Evolutionary conservation across 116 monocot genomes (phyloP).

Genomic region (Cymodocea nodosa): DNA sequence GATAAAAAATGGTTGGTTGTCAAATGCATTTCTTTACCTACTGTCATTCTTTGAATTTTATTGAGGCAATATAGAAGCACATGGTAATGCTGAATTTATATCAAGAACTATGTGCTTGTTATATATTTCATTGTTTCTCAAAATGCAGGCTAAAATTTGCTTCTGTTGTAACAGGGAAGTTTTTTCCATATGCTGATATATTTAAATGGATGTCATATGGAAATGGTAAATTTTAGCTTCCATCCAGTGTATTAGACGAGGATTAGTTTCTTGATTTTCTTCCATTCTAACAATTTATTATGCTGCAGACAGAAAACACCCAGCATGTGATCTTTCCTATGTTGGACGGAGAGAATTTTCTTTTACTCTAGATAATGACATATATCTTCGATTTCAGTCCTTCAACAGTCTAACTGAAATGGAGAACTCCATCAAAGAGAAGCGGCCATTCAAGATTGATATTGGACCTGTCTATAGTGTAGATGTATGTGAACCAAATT

Average conservation of each 20-base stretch:
- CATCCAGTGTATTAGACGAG: background rate
- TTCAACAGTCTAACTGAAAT: slow-evolving; percentile 60
- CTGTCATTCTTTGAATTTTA: no score
- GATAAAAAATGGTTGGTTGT: no score
- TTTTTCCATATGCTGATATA: slow-evolving; percentile 80
- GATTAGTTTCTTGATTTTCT: background rate
- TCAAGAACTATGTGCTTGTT: no score
- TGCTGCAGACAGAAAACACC: slow-evolving; percentile 86
- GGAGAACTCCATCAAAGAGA: slow-evolving; percentile 73
- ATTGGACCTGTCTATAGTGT: slow-evolving; percentile 88
- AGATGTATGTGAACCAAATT: slow-evolving; percentile 32
- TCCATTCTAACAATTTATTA: background rate
- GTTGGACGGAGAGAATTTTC: slow-evolving; percentile 84
- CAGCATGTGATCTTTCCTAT: slow-evolving; percentile 70
- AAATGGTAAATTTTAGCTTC: slow-evolving; percentile 38
- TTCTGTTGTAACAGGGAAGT: slow-evolving; percentile 59
- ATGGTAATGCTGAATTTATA: no score
- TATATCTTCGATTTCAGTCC: slow-evolving; percentile 82
- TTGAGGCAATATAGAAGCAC: no score
- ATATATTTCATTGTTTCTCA: background rate
- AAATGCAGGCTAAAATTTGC: background rate
- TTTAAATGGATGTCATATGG: slow-evolving; percentile 95
- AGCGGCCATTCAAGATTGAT: slow-evolving; percentile 83
- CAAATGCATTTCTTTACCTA: no score
- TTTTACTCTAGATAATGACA: slow-evolving; percentile 77